Evolutionary conservation across 768 basidiomycete species (phyloP).

Genomic region (Suillus sp.): DNA sequence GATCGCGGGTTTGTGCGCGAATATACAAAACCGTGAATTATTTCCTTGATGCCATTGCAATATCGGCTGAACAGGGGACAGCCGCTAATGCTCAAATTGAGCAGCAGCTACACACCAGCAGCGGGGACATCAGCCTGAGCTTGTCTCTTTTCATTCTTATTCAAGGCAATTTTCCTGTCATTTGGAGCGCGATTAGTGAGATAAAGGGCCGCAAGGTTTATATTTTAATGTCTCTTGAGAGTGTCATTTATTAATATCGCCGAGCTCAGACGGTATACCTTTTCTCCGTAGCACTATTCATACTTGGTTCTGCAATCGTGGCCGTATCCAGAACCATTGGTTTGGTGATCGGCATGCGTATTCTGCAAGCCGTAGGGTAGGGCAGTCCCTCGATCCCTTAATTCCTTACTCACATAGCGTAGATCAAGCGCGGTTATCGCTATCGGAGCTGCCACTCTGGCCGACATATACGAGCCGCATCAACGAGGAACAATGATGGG

Average conservation of each 20-base stretch:
- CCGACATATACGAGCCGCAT: conserved; percentile 77
- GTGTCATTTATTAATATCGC: background rate
- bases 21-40: conserved; percentile 30
- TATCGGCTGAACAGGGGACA: conserved; percentile 26
- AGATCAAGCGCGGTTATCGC: conserved; percentile 70
- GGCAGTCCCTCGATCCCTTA: conserved; percentile 11
- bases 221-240: background rate
- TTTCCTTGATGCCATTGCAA: background rate
- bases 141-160: conserved; percentile 70
- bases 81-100: conserved; percentile 73
- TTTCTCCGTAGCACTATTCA: conserved; percentile 52
- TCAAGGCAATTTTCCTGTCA: conserved; percentile 66
- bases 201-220: conserved; percentile 71
- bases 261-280: conserved; percentile 54
- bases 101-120: conserved; percentile 57
- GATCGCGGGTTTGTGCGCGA: conserved; percentile 28
- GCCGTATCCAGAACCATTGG: conserved; percentile 58
- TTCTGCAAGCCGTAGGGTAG: conserved; percentile 64
- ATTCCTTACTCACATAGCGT: background rate
- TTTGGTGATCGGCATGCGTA: conserved; percentile 66
- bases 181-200: conserved; percentile 76
- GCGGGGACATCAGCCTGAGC: conserved; percentile 64
- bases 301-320: conserved; percentile 58
- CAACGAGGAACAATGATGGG: conserved; percentile 85
- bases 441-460: conserved; percentile 77